Conservation (phyloP, 257 asterid species). For the Jasminum sambac region DNA sequence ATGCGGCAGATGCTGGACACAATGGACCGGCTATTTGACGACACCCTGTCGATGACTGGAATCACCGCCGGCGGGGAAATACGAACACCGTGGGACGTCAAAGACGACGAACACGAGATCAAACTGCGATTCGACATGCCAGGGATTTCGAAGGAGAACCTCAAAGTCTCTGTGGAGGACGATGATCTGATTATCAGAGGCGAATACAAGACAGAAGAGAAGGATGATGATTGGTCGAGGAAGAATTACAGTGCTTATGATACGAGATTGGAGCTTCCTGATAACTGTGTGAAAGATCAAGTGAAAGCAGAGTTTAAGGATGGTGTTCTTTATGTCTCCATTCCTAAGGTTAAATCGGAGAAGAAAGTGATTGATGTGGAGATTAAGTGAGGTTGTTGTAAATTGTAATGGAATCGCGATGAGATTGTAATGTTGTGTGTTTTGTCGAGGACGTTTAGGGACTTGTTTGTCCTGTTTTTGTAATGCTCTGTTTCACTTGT, state of each 20-base stretch:
- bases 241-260: conserved; percentile 45
- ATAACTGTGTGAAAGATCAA: conserved; percentile 44
- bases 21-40: conserved; percentile 67
- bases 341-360: conserved; percentile 55
- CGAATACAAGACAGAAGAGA: conserved; percentile 35
- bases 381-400: conserved; percentile 27
- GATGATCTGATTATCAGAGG: conserved; percentile 60
- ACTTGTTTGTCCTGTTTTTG: no score
- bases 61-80: conserved; percentile 25
- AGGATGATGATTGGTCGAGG: conserved; percentile 33
- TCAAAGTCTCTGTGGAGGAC: conserved; percentile 60
- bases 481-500: no score
- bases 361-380: conserved; percentile 56
- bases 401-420: neutral
- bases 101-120: conserved; percentile 58
- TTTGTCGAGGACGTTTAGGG: neutral
- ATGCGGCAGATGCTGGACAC: conserved; percentile 70
- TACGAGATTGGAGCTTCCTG: conserved; percentile 60
- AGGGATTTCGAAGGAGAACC: conserved; percentile 62
- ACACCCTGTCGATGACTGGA: conserved; percentile 35
- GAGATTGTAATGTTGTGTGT: neutral
- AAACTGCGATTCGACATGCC: conserved; percentile 84
- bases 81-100: conserved; percentile 68
- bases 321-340: conserved; percentile 54
- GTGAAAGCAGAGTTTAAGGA: conserved; percentile 73